Evolutionary conservation across 2,329 filamentous ascomycete species (phyloP), one percentile per base, ranked within the genome.

Genomic region (Diaporthe destruens): DNA sequence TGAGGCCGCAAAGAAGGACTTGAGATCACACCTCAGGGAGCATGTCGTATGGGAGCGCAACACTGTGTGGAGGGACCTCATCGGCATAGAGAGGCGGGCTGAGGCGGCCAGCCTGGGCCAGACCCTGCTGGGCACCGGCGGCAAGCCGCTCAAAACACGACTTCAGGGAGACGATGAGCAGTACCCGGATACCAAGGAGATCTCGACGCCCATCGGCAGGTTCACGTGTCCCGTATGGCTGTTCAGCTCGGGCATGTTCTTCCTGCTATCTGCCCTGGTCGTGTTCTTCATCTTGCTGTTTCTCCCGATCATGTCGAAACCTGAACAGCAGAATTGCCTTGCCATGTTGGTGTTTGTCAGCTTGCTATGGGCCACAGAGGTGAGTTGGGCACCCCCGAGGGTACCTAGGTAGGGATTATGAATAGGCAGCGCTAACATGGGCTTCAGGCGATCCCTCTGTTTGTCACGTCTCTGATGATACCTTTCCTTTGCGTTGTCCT

Each of bases 21-120:
- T 99, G 72, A 90, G 96, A 69, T 90, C 98, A 39, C 95, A 99
- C 79, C 88, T 99, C 34, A 88, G 96, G 72, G 97, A 99, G 83
- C 96, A 99, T 81, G 95, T 99, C 25, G 96, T 98, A 0, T 99
- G 96, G 97, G 97, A 99, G 82, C 90, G 96, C 72, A 99, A 99
- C 80, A 99, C 96, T 0, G 96, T 99, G 23, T 99, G 96, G 96
- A 88, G 97, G 83, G 96, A 99, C 78, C 96, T 99, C 90, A 99
- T 99, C 80, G 96, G 96, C 69, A 96, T 99, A 77, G 97, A 99
- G 84, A 89, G 96, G 29, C 95, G 97, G 80, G 94, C 94, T 1
- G 96, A 98, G 83, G 97, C 96, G 11, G 96, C 96, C 11, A 96
- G 96, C 77, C 88, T 99, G 76, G 96, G 96, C 29, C 91, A 93